Percentiles rank a stretch among this genome's conserved stretches.
phyloP scores from a whole-genome alignment of 2,329 filamentous ascomycete species.

The Trichoderma koningii region DNA sequence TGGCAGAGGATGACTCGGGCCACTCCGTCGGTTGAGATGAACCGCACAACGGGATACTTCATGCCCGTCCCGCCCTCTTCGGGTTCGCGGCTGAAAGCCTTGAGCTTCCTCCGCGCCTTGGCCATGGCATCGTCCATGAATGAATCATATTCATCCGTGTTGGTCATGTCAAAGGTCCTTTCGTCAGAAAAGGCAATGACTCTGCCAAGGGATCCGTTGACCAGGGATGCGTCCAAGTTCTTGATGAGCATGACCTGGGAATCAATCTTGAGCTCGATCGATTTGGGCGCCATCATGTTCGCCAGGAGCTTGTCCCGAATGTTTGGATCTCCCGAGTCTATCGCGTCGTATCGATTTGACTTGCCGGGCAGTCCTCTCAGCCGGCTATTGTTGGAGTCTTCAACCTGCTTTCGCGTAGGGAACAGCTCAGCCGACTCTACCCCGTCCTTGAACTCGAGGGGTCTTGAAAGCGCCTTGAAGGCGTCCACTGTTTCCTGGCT shows the following conservation, averaged over 20 bases:
- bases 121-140: constrained; percentile 45
- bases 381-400: constrained; percentile 76
- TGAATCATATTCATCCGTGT: constrained; percentile 49
- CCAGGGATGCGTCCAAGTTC: constrained; percentile 90
- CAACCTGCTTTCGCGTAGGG: constrained; percentile 86
- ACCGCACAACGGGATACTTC: constrained; percentile 82
- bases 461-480: constrained; percentile 73
- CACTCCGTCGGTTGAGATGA: constrained; percentile 75
- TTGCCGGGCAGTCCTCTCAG: constrained; percentile 73
- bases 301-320: constrained; percentile 75
- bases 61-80: constrained; percentile 49
- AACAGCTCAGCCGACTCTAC: constrained; percentile 82
- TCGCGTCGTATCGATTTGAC: constrained; percentile 67
- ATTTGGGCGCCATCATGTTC: constrained; percentile 91
- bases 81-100: constrained; percentile 48
- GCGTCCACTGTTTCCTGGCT: constrained; percentile 72
- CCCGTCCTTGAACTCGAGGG: constrained; percentile 70
- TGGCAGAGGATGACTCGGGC: constrained; percentile 68
- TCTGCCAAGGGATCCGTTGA: constrained; percentile 91
- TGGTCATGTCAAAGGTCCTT: constrained; percentile 43
- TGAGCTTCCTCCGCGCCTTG: constrained; percentile 60
- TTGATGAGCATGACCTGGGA: constrained; percentile 99
- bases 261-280: constrained; percentile 80
- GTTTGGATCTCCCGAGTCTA: constrained; percentile 72
- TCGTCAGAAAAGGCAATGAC: constrained; percentile 56